Evolutionary conservation across 345 rosid species (phyloP).

Genomic region (Citrus unshiu): DNA sequence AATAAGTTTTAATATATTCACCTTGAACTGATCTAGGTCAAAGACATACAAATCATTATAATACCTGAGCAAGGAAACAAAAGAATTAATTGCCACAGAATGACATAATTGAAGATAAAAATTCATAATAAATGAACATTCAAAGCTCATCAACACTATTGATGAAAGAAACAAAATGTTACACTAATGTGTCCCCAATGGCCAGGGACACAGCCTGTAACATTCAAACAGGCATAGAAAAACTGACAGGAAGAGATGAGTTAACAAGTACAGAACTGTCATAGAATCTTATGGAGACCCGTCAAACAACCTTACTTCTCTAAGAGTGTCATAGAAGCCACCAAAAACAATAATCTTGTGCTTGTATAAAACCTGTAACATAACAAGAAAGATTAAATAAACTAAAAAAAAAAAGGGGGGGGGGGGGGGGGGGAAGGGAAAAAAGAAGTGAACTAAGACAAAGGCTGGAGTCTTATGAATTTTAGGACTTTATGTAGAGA

Average conservation of each 20-base stretch:
- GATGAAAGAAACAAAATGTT: conserved; percentile 5
- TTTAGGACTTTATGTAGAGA: background rate
- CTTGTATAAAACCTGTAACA: conserved; percentile 82
- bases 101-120: background rate
- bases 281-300: conserved; percentile 9
- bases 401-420: background rate
- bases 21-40: conserved; percentile 93
- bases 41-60: conserved; percentile 75
- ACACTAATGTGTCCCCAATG: background rate
- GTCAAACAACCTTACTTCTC: conserved; percentile 94
- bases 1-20: conserved; percentile 25
- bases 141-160: background rate
- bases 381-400: conserved; percentile 5
- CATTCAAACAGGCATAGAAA: background rate
- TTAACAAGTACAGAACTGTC: conserved; percentile 6
- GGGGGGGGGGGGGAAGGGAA: background rate
- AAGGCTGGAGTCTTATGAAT: background rate
- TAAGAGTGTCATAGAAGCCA: conserved; percentile 96
- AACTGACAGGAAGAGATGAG: conserved; percentile 1
- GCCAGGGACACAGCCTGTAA: background rate
- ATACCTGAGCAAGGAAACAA: conserved; percentile 52
- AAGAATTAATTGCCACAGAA: background rate
- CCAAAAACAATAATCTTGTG: conserved; percentile 93
- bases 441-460: background rate
- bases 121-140: background rate